Conservation (phyloP, 139 green algal species). For the Chlorella vulgaris region DNA sequence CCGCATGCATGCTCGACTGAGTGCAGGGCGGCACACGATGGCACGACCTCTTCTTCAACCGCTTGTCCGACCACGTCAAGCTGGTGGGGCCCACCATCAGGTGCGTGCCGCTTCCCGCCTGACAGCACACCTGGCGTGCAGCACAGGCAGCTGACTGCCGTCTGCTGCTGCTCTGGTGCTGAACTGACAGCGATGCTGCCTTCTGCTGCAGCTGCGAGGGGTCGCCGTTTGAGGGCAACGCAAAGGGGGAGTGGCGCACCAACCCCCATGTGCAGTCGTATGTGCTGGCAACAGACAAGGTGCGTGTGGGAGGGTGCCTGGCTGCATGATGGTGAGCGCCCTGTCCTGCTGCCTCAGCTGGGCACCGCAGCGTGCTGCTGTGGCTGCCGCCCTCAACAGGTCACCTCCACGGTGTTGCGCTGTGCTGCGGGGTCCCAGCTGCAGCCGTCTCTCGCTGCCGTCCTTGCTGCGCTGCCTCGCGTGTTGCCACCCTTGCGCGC, state of each 20-base stretch:
- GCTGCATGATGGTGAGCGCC: background rate
- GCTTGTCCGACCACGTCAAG: conserved; percentile 58
- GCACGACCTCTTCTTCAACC: conserved; percentile 61
- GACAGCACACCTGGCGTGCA: no score
- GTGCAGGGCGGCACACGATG: conserved; percentile 60
- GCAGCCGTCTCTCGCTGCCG: no score
- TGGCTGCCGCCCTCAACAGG: no score
- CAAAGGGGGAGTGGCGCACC: conserved; percentile 61
- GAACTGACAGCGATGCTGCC: background rate
- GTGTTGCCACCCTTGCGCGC: no score
- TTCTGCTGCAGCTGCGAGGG: conserved; percentile 68
- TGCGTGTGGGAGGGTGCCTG: conserved; percentile 5
- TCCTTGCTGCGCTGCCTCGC: no score
- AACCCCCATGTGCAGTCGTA: conserved; percentile 84
- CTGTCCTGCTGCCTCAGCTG: background rate
- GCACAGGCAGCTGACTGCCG: background rate
- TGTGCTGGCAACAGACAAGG: conserved; percentile 70
- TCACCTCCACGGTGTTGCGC: no score
- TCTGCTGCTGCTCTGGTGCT: background rate
- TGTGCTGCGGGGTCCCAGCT: no score
- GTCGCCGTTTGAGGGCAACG: conserved; percentile 60
- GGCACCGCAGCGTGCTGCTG: no score
- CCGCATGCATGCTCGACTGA: background rate
- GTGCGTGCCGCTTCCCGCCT: background rate
- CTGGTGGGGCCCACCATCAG: conserved; percentile 75